Percentiles rank a stretch among this genome's conserved stretches.
Conservation (phyloP, 768 basidiomycete species). For the Rossbeevera mucosa region DNA sequence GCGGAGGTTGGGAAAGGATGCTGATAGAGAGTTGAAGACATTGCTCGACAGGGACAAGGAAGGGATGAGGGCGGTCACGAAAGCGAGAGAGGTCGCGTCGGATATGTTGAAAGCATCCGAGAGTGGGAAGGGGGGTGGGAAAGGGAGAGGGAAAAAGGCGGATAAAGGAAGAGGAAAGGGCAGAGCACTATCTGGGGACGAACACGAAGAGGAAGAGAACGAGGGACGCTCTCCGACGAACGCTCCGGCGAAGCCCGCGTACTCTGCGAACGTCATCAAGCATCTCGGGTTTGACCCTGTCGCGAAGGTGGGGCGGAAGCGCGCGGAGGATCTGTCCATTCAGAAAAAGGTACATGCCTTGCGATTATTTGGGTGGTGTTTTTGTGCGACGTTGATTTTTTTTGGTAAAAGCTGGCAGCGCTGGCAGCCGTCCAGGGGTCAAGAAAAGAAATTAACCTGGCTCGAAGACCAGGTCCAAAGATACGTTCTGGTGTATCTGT, state of each 20-base stretch:
- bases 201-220: conserved; percentile 4
- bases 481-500: conserved; percentile 56
- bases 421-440: conserved; percentile 49
- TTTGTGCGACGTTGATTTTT: conserved; percentile 1
- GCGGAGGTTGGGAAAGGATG: conserved; percentile 53
- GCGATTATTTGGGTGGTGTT: too few species aligned
- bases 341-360: conserved; percentile 53
- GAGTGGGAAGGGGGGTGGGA: conserved; percentile 14
- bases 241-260: conserved; percentile 41
- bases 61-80: conserved; percentile 61
- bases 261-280: conserved; percentile 64
- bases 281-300: conserved; percentile 79
- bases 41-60: conserved; percentile 63
- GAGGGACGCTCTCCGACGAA: conserved; percentile 16
- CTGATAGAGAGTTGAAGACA: conserved; percentile 56
- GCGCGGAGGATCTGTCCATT: conserved; percentile 35
- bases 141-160: conserved; percentile 16
- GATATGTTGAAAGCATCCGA: conserved; percentile 23
- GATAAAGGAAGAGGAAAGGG: conserved; percentile 17
- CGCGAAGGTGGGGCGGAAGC: conserved; percentile 45
- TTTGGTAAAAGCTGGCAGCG: conserved; percentile 44
- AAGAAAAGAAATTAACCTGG: conserved; percentile 54
- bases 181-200: conserved; percentile 1
- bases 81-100: conserved; percentile 47
- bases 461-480: conserved; percentile 57